Base-by-base conservation (phyloP, 768 basidiomycete species). In the Rubroboletus satanas region DNA sequence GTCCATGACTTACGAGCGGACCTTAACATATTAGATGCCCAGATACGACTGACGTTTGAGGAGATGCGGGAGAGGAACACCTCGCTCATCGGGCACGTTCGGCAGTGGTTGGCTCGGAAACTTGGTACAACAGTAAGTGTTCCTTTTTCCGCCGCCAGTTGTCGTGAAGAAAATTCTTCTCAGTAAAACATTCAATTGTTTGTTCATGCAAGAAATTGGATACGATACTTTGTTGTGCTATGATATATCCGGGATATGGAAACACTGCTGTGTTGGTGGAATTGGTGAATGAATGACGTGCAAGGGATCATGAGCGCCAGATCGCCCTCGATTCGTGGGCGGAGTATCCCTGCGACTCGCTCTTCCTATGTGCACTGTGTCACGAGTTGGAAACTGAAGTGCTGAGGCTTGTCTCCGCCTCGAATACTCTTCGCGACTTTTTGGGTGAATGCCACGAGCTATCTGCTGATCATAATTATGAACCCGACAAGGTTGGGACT, bases 51-150 rank as follows among this genome's bases (percentile, higher is more conserved):
- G 21, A 49, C 45, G 7, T 45, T 52, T 36, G 45, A 39, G 21
- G 45, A 58, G 41, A 11, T 52, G 41, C 35, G 18, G 8, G 56
- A 57, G 21, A 51, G 45, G 31, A 45, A 46, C 3, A 15, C 26
- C 4, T 51, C 45, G 1, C 26, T 52, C 3, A 18, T 37, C 9
- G 7, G 21, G 26, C 39, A 26, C 5, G 50, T 46, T 48, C 45
- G 48, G 23, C 45, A 58, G n/a, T 58, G 56, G 57, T n/a, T 58
- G 11, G 7, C 35, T n/a, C 11, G 21, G n/a, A 42, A 2, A 5
- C 10, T 44, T 9, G 49, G 28, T n/a, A 21, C 41, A 18, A 28
- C 5, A 26, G 42, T 26, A 45, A 45, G 47, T 45, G 7, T 43
- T 15, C 31, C 18, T 36, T 39, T 3, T 31, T 38, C 17, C 12